These are phyloP conservation scores for Excoecaria cochinchinensis DNA, from an alignment of 345 rosid genomes.

Conservation along the genomic window DNA sequence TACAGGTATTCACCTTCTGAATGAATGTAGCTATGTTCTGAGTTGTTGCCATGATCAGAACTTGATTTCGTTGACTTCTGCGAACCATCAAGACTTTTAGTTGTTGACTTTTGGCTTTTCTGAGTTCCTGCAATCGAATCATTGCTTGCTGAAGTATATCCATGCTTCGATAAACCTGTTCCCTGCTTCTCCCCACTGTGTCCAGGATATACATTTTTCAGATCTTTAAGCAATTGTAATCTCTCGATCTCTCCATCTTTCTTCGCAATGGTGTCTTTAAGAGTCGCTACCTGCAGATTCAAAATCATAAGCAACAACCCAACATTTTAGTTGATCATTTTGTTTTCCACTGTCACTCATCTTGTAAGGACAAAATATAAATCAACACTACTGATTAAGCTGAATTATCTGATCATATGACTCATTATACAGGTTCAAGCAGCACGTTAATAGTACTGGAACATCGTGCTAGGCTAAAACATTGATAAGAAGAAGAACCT, in stretches of 20 bases:
- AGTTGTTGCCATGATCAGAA: constrained; percentile 31
- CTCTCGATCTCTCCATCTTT: constrained; percentile 89
- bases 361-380: background rate
- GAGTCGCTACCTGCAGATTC: constrained; percentile 60
- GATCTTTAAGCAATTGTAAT: constrained; percentile 58
- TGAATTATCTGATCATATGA: background rate
- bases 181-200: constrained; percentile 27
- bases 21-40: constrained; percentile 17
- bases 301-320: background rate
- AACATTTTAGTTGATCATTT: background rate
- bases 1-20: constrained; percentile 29
- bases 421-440: background rate
- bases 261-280: constrained; percentile 70
- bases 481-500: constrained; percentile 38
- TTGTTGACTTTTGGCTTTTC: too few species aligned
- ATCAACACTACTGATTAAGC: too few species aligned
- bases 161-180: constrained; percentile 21
- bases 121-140: too few species aligned
- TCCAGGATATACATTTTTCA: constrained; percentile 34
- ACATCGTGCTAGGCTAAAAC: background rate
- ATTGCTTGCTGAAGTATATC: constrained; percentile 21
- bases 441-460: background rate
- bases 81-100: background rate
- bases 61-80: constrained; percentile 24
- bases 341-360: background rate